phyloP scores from a whole-genome alignment of 805 yeast genomes.

The Ogataea nitratoaversa region DNA sequence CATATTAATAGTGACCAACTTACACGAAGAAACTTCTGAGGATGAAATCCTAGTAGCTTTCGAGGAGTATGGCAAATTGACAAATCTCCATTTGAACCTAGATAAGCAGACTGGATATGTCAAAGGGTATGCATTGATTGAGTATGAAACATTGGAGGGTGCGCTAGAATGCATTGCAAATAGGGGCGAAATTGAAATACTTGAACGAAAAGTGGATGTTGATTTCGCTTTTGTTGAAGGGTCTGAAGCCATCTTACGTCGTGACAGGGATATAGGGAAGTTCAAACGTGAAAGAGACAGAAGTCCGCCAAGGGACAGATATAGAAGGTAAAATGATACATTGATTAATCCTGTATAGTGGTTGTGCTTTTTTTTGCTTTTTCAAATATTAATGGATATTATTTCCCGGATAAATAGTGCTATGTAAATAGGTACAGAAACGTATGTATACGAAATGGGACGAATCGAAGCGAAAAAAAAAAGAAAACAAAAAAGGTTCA shows the following conservation, averaged over 20 bases:
- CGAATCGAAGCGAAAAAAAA: background rate
- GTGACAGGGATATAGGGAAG: background rate
- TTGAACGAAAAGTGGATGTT: conserved; percentile 30
- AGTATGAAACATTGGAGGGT: conserved; percentile 30
- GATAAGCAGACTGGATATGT: conserved; percentile 42
- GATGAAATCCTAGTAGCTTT: conserved; percentile 39
- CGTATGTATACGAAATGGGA: background rate
- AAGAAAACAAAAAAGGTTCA: background rate
- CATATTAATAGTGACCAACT: conserved; percentile 34
- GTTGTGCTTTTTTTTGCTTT: background rate
- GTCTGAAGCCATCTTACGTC: background rate
- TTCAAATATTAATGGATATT: background rate
- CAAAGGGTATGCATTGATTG: conserved; percentile 40
- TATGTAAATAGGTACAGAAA: too few species aligned
- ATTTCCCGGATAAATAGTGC: background rate
- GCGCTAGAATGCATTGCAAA: conserved; percentile 31
- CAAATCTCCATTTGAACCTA: conserved; percentile 36
- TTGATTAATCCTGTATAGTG: too few species aligned
- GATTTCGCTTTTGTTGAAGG: conserved; percentile 37
- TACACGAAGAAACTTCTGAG: conserved; percentile 44
- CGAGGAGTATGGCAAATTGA: conserved; percentile 37
- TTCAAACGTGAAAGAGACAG: background rate
- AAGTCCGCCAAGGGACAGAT: background rate
- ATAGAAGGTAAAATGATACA: too few species aligned
- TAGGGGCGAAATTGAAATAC: conserved; percentile 26